Evolutionary conservation across 1,284 basidiomycete species (phyloP), one percentile per base, ranked within the genome.

Genomic region (Malassezia caprae): DNA sequence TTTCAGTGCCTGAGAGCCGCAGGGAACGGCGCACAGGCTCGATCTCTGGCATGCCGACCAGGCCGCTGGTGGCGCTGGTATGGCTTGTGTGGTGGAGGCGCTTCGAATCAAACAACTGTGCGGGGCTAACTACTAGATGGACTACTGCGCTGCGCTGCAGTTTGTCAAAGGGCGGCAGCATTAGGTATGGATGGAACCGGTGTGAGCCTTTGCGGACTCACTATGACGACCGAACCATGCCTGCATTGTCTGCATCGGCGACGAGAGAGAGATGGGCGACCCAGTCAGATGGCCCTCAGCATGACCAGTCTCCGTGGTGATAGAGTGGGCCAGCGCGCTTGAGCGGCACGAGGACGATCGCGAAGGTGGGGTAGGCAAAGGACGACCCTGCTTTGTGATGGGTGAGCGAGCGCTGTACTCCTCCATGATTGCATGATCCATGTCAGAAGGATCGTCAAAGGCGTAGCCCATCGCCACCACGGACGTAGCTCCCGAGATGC

Each of bases 181-280:
- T 23, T 21, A 40, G 19, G 12, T 40, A 19, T 5, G 39, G 7
- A 23, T 40, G 21, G 39, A 8, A 6, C 15, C 13, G n/a, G 15
- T 7, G 12, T 34, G 32, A 8, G 37, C 37, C 19, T 21, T 19
- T 2, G 13, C 37, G 3, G 37, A 2, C 19, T 39, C 37, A 19
- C 21, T 21, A 19, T 19, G 37, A 21, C 19, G 37, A 19, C 37
- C 2, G 45, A 49, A 55, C 40, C 46, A 55, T 19, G 53, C 53
- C 30, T 55, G 53, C 13, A 55, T 55, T 31, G 48, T 49, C 31
- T 48, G 31, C 46, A 55, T 39, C 12, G 53, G 53, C 23, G 53
- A 55, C 6, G 35, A 31, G 4, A 55, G 40, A n/a, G 46, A 35
- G 15, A 43, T 49, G n/a, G 41, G 48, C 28, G 40, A 41, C 32